Conservation (phyloP, 2,329 filamentous ascomycete genomes). For the Coleophoma cylindrospora region DNA sequence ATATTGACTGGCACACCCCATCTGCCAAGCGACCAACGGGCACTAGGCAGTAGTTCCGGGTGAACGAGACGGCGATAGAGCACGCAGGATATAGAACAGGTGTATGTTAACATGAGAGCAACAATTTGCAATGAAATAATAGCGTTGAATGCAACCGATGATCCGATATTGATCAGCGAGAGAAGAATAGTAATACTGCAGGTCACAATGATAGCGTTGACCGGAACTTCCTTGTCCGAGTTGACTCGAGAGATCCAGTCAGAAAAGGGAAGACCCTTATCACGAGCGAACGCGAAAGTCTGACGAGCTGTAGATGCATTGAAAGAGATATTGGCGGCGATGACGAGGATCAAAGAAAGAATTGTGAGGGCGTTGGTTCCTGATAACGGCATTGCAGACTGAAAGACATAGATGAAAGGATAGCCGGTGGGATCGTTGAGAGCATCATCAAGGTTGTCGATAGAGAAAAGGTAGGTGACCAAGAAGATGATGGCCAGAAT, state of each 20-base stretch:
- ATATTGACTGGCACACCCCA: conserved; percentile 36
- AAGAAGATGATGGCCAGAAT: conserved; percentile 35
- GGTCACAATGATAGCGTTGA: conserved; percentile 26
- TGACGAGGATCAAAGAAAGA: conserved; percentile 32
- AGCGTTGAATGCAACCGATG: conserved; percentile 43
- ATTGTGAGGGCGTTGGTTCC: conserved; percentile 11
- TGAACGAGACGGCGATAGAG: conserved; percentile 33
- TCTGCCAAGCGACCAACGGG: conserved; percentile 36
- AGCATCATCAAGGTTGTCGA: conserved; percentile 28
- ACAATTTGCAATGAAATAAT: conserved; percentile 44
- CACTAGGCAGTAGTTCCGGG: conserved; percentile 31
- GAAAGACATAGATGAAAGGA: conserved; percentile 47
- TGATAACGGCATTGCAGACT: conserved; percentile 39
- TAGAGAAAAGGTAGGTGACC: conserved; percentile 28
- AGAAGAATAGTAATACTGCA: conserved; percentile 12
- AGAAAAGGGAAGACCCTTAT: conserved; percentile 36
- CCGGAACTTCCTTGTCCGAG: conserved; percentile 31
- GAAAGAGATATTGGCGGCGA: conserved; percentile 31
- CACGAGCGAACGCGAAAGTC: conserved; percentile 38
- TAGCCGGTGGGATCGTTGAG: conserved; percentile 36
- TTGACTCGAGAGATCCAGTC: conserved; percentile 31
- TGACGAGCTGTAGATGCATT: conserved; percentile 29
- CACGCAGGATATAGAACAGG: conserved; percentile 38
- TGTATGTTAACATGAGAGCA: conserved; percentile 44
- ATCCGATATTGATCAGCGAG: conserved; percentile 42